Evolutionary conservation across 2,329 filamentous ascomycete species (phyloP), one percentile per base, ranked within the genome.

Genomic region (Sclerotinia subarctica): DNA sequence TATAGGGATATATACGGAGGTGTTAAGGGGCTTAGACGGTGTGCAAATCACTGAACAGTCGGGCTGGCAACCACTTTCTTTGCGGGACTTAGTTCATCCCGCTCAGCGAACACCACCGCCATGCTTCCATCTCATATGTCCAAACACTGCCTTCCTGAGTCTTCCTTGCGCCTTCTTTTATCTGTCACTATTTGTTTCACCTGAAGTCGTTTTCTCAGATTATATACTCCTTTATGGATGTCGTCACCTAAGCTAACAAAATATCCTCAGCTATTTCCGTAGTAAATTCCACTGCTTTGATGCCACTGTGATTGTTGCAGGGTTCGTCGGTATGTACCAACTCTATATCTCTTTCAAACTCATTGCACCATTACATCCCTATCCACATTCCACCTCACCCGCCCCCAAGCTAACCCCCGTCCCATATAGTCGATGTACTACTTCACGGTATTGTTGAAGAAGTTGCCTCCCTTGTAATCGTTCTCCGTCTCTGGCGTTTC

Each of bases 401-500:
- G 21, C n/a, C 35, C 10, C 11, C 24, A 56, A 58, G 21, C 44
- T 65, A 42, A 17, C 47, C 24, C 24, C 26, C 82, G 2, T 85
- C 85, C 71, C 90, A 91, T 75, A 75, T 85, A 42, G 80, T 90
- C 66, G 88, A 91, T 73, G 78, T 90, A 29, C 76, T 87, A 3
- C 81, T 88, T 21, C 83, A 84, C 49, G 88, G 88, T 56, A 78
- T 85, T 1, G 78, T 86, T 7, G 86, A 88, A 76, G 86, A 90
- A 74, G 85, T 89, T 58, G 87, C 84, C 0, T 89, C 86, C 0
- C 80, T 91, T n/a, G 83, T 91, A 60, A 82, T 91, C 38, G 81
- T 90, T 5, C 79, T 91, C 56, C 85, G 89, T 65, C 80, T 91
- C 4, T 90, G 88, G 86, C 83, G 89, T 21, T 83, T 91, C 56